Base-by-base conservation (phyloP, 208 protist genomes). In the Leptomonas seymouri region DNA sequence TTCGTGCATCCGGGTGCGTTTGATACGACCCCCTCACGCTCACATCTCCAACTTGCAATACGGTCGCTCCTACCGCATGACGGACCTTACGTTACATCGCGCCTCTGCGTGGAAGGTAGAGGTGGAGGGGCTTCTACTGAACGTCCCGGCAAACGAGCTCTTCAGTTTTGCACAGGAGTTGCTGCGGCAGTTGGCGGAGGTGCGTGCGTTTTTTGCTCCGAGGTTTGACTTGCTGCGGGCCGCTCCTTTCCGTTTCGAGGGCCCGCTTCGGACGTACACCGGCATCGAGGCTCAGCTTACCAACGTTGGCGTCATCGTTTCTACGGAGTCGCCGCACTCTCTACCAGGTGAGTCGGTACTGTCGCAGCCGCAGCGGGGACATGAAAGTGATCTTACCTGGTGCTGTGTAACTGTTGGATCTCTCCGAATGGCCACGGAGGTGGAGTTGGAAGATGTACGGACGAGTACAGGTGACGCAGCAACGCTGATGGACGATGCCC, bases 21-120 rank as follows among this genome's bases (percentile, higher is more conserved):
- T 77, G 25, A 34, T 71, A 1, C 46, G 57, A 2, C 54, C 46
- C 14, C 31, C 63, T 9, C 27, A 51, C 0, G 27, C 56, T 11
- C 28, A 50, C 7, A 50, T 55, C 44, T 21, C 23, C 11, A 12
- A 39, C 6, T 39, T 71, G 44, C 63, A 25, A 23, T 77, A 67
- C 50, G 71, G 71, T 21, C 64, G 59, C 2, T 49, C 49, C 16
- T 77, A 71, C 57, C 39, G 44, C 45, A 62, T 55, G 30, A 66
- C 46, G 1, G 64, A 67, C 39, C 28, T 77, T 3, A 44, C 48
- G 39, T 55, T 77, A 36, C 49, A 67, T 21, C 65, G 71, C 36
- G 62, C 50, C 15, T 23, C 21, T 21, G 64, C 42, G 3, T 39
- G 66, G 23, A 55, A 71, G 41, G 64, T 67, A 27, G 45, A 34